These are phyloP conservation scores for Chaetoceros muelleri DNA, from an alignment of 108 stramenopile species.

Conservation along the genomic window DNA sequence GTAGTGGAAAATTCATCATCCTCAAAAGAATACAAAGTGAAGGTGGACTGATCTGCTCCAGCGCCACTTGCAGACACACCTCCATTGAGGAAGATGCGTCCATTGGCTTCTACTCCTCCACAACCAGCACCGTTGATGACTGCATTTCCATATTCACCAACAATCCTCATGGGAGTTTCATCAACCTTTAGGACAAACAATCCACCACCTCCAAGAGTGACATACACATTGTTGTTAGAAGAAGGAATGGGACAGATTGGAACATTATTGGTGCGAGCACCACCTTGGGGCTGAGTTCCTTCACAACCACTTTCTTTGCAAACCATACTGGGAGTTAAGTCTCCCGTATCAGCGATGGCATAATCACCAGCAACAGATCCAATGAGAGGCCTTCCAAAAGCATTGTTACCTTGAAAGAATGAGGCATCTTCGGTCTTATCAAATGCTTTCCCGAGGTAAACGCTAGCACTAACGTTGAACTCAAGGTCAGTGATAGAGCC, in stretches of 20 bases:
- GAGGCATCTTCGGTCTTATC: conserved; percentile 8
- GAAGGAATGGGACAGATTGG: conserved; percentile 24
- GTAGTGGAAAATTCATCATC: not conserved
- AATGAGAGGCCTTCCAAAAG: conserved; percentile 11
- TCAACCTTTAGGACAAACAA: conserved; percentile 9
- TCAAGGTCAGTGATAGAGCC: conserved; percentile 10
- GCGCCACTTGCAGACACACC: conserved; percentile 9
- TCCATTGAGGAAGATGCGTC: conserved; percentile 10
- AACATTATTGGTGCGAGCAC: conserved; percentile 17
- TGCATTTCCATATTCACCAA: conserved; percentile 17
- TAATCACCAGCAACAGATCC: conserved; percentile 15
- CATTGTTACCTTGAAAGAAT: conserved; percentile 14
- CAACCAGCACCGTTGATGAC: conserved; percentile 19
- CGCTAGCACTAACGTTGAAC: conserved; percentile 14
- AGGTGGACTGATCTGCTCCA: conserved; percentile 13
- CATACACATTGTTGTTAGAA: conserved; percentile 1
- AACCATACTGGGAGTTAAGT: conserved; percentile 15
- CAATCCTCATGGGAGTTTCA: conserved; percentile 22
- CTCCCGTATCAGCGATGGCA: conserved; percentile 3
- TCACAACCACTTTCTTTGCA: conserved; percentile 21
- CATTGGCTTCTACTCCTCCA: conserved; percentile 9
- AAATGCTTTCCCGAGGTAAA: conserved; percentile 16
- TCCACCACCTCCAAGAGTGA: conserved; percentile 21
- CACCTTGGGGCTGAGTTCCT: not conserved
- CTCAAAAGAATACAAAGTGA: conserved; percentile 11